Conservation (phyloP, 345 rosid species). For the Draba incana region DNA sequence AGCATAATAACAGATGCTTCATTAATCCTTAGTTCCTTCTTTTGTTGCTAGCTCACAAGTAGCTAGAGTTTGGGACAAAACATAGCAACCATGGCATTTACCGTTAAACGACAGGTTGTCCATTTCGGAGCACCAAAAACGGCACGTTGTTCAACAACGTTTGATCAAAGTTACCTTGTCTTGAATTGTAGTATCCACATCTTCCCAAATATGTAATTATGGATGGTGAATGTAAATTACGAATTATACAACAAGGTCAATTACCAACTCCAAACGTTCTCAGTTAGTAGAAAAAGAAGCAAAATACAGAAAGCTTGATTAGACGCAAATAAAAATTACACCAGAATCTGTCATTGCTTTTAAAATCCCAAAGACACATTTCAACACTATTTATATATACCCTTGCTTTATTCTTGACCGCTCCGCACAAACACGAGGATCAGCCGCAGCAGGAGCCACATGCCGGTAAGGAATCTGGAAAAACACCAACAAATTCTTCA, state of each 20-base stretch:
- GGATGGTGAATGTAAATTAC: not conserved
- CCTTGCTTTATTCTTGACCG: not conserved
- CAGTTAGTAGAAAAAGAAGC: no score
- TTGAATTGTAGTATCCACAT: not conserved
- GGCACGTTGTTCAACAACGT: no score
- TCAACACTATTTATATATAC: slow-evolving; percentile 1
- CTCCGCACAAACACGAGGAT: not conserved
- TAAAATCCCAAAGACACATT: not conserved
- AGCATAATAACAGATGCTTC: no score
- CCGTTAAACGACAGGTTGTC: no score
- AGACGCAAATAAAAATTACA: not conserved
- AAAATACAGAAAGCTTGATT: not conserved
- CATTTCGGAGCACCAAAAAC: no score
- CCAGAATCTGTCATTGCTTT: not conserved
- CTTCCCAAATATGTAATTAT: not conserved
- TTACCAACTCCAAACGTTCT: slow-evolving; percentile 3
- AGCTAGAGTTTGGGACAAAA: no score
- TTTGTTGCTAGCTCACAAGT: no score
- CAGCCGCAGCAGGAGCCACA: slow-evolving; percentile 46
- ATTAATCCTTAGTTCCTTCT: no score
- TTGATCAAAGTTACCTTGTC: no score
- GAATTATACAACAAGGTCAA: not conserved
- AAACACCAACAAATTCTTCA: slow-evolving; percentile 8
- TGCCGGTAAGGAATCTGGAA: slow-evolving; percentile 44
- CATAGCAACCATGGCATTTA: no score